Percentiles rank a stretch among this genome's conserved stretches.
Evolutionary conservation across 148 eudicot genomes (phyloP).

Genomic region (Rhododendron ferrugineum): DNA sequence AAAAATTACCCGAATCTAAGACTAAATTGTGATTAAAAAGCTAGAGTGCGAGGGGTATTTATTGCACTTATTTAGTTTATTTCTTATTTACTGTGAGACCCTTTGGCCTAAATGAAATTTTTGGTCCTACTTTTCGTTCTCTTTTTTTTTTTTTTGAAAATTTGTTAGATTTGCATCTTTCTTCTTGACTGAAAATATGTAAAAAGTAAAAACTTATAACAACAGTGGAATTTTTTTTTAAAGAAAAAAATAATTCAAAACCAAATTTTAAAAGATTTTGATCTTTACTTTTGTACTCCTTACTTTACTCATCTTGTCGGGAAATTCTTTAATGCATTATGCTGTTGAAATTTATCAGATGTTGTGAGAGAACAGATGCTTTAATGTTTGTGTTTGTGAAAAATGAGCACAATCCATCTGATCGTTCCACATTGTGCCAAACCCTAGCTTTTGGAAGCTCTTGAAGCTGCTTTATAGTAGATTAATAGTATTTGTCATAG

Average conservation of each 20-base stretch:
- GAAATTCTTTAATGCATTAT: no score
- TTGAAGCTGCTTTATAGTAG: neutral
- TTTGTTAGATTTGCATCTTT: neutral
- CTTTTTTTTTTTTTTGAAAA: neutral
- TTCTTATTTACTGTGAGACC: neutral
- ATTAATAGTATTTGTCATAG: neutral
- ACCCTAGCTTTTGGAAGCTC: conserved; percentile 3
- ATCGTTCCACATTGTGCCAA: neutral
- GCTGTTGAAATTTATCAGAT: neutral
- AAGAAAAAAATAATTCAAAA: neutral
- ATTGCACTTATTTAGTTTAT: neutral
- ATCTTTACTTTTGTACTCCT: neutral
- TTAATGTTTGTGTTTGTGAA: neutral
- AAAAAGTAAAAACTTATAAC: neutral
- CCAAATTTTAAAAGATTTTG: neutral
- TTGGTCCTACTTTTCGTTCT: neutral
- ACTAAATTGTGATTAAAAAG: no score
- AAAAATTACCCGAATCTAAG: no score
- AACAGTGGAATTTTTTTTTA: neutral
- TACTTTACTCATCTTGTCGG: neutral
- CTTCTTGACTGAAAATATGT: neutral
- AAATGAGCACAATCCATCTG: neutral
- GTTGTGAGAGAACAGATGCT: neutral
- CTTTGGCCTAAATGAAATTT: neutral
- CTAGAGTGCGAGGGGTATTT: no score